Evolutionary conservation across 2,329 filamentous ascomycete species (phyloP).

Genomic region (Pseudogymnoascus sp.): DNA sequence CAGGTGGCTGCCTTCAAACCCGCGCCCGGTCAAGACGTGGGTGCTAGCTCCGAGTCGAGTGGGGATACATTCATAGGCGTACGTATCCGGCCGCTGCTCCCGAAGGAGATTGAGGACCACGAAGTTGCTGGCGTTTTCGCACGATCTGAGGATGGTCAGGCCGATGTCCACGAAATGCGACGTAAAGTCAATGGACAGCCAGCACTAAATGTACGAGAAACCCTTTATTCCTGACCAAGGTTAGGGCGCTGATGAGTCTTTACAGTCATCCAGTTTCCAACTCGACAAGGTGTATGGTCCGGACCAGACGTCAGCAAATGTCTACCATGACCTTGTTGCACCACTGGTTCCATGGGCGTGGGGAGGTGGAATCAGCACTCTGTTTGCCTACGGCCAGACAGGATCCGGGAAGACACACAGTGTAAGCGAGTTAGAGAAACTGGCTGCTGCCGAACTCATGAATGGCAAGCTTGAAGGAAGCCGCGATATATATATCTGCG

Average conservation of each 20-base stretch:
- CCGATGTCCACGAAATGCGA: conserved; percentile 13
- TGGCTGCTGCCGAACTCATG: conserved; percentile 45
- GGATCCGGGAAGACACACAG: conserved; percentile 42
- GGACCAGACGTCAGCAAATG: conserved; percentile 13
- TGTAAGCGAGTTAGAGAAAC: conserved; percentile 34
- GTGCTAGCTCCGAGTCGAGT: not conserved
- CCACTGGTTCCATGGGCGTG: conserved; percentile 37
- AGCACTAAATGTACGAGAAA: not conserved
- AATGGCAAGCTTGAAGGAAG: conserved; percentile 77
- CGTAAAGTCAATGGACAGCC: conserved; percentile 11
- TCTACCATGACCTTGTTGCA: conserved; percentile 17
- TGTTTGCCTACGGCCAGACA: conserved; percentile 42
- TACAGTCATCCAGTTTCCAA: conserved; percentile 16
- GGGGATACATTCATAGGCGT: conserved; percentile 5
- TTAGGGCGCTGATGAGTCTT: conserved; percentile 24
- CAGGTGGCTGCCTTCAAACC: conserved; percentile 5
- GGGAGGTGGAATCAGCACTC: conserved; percentile 39
- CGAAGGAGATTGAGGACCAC: not conserved
- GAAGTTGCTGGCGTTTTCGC: conserved; percentile 3
- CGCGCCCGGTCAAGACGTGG: not conserved
- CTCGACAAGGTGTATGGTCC: conserved; percentile 15
- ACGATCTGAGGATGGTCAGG: not conserved
- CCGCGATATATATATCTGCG: conserved; percentile 83
- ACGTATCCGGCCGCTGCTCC: conserved; percentile 11
- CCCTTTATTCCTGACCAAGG: not conserved